Conservation (phyloP, 148 eudicot genomes). For the Selenicereus undatus region DNA sequence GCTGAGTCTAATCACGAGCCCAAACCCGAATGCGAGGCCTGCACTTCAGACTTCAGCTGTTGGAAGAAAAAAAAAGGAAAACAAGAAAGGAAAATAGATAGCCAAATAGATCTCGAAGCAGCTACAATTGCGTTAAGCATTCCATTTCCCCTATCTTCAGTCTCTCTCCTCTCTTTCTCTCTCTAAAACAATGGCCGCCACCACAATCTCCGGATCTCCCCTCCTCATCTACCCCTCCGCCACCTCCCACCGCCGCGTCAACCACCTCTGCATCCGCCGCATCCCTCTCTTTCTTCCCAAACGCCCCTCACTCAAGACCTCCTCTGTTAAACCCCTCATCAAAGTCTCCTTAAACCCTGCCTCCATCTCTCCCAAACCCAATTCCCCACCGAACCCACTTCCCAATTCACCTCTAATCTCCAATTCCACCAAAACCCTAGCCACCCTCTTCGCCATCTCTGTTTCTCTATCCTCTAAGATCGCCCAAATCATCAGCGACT, state of each 20-base stretch:
- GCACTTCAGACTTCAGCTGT: not conserved
- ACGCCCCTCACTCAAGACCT: not conserved
- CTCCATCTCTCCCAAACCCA: not conserved
- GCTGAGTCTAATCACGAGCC: not conserved
- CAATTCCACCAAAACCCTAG: conserved; percentile 31
- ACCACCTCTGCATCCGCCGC: not conserved
- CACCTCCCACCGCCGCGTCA: conserved; percentile 1
- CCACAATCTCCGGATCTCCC: not conserved
- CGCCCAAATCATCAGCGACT: not conserved
- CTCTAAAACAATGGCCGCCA: not conserved
- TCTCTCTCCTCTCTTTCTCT: conserved; percentile 5
- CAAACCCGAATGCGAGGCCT: not conserved
- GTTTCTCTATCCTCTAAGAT: conserved; percentile 12
- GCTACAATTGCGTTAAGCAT: not conserved
- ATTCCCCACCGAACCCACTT: not conserved
- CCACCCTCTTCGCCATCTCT: conserved; percentile 18
- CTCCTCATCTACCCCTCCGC: not conserved
- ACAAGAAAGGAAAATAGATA: not conserved
- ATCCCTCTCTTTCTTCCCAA: not conserved
- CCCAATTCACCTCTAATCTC: conserved; percentile 7
- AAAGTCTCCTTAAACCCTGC: conserved; percentile 11
- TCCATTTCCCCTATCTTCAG: not conserved
- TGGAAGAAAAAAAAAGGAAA: not conserved
- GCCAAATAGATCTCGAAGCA: not conserved
- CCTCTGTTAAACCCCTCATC: conserved; percentile 10